Evolutionary conservation across 495 filamentous ascomycete genomes (phyloP).

Genomic region (Trichocladium uniseriatum): DNA sequence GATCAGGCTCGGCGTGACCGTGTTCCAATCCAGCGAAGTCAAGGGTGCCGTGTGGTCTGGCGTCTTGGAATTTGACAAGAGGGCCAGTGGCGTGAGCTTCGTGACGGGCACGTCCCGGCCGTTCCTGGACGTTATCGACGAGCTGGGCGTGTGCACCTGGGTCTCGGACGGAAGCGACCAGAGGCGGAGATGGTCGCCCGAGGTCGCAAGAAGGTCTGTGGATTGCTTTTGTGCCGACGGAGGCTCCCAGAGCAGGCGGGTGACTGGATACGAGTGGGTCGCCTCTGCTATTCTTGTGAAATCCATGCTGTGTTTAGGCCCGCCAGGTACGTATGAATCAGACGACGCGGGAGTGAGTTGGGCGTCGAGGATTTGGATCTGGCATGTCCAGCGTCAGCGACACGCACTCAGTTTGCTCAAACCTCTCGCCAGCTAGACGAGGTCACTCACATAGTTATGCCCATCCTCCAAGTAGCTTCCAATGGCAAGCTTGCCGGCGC

Average conservation of each 20-base stretch:
- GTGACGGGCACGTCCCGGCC: constrained; percentile 56
- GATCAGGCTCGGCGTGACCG: constrained; percentile 86
- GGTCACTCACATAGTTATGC: constrained; percentile 90
- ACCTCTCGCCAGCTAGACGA: no score
- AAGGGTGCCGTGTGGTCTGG: constrained; percentile 95
- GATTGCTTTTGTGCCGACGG: constrained; percentile 94
- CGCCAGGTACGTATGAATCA: constrained; percentile 62
- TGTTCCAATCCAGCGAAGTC: constrained; percentile 97
- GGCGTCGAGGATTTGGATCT: constrained; percentile 98
- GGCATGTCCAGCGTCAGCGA: background rate
- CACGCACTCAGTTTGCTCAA: constrained; percentile 92
- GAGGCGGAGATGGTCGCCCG: constrained; percentile 87
- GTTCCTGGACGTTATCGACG: constrained; percentile 64
- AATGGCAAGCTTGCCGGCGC: constrained; percentile 84
- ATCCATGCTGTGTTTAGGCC: constrained; percentile 66
- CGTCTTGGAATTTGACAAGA: constrained; percentile 95
- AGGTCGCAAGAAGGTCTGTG: constrained; percentile 92
- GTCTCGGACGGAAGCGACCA: constrained; percentile 74
- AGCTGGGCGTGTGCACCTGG: constrained; percentile 43
- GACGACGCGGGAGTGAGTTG: constrained; percentile 61
- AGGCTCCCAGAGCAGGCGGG: constrained; percentile 92
- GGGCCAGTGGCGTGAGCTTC: constrained; percentile 86
- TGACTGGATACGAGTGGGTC: constrained; percentile 95
- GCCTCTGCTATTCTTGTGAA: constrained; percentile 95
- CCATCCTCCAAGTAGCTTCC: constrained; percentile 96